phyloP scores from a whole-genome alignment of 768 basidiomycete genomes.

The Trametes punicea region DNA sequence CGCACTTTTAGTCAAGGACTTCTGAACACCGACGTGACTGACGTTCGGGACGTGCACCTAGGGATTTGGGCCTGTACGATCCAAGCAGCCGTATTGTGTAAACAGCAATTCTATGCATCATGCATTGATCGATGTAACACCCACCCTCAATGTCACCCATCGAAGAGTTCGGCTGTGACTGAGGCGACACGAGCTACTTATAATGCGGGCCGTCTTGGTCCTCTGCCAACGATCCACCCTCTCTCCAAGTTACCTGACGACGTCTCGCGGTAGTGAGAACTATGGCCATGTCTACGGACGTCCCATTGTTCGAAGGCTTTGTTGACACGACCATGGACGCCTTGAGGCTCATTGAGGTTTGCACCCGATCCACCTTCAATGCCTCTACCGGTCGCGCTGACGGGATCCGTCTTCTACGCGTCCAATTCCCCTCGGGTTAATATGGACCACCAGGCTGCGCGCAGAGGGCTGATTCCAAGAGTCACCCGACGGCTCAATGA shows the following conservation, averaged over 20 bases:
- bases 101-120: conserved; percentile 8
- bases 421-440: neutral
- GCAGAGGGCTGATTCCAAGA: conserved; percentile 73
- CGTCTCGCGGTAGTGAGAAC: neutral
- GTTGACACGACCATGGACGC: conserved; percentile 82
- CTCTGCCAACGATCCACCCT: conserved; percentile 3
- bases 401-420: neutral
- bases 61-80: conserved; percentile 4
- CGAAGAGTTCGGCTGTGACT: conserved; percentile 13
- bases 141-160: conserved; percentile 16
- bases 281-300: conserved; percentile 23
- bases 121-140: conserved; percentile 18
- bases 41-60: conserved; percentile 12
- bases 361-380: neutral
- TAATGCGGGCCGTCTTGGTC: conserved; percentile 1
- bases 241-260: neutral
- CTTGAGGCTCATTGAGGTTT: conserved; percentile 59
- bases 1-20: conserved; percentile 2
- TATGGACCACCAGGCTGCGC: conserved; percentile 55
- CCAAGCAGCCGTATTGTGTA: conserved; percentile 12
- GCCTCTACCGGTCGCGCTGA: neutral
- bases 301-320: conserved; percentile 70
- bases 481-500: conserved; percentile 85
- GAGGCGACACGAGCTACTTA: conserved; percentile 5
- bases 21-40: neutral